A percentile compares a stretch with the other conserved stretches of the same genome.
Conservation (phyloP, 345 rosid species). For the Abelmoschus esculentus region DNA sequence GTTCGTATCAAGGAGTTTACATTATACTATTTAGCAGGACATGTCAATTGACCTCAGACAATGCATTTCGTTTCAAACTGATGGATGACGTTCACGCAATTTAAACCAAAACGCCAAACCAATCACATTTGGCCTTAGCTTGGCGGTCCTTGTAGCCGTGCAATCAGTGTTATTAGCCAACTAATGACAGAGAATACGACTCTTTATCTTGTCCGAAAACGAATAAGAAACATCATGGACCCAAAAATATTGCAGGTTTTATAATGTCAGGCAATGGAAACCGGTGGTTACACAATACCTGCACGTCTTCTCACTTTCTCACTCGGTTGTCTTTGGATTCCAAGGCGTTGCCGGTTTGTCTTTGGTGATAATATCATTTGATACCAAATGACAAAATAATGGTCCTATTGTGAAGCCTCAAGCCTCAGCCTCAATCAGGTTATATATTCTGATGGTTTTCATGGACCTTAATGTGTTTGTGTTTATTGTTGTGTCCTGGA, state of each 20-base stretch:
- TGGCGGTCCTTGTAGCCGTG: neutral
- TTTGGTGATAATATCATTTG: neutral
- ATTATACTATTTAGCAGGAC: neutral
- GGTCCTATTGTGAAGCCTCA: neutral
- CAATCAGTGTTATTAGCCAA: conserved; percentile 5
- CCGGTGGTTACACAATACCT: neutral
- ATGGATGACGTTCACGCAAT: neutral
- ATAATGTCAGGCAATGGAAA: neutral
- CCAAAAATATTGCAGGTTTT: neutral
- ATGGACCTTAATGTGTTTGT: neutral
- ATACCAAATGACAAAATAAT: neutral
- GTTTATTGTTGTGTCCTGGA: neutral
- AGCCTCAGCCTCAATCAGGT: neutral
- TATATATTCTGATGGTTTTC: neutral
- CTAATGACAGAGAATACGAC: neutral
- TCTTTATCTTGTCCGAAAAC: neutral
- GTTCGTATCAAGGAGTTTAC: neutral
- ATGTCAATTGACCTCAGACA: neutral
- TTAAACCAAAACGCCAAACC: neutral
- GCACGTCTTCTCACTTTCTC: conserved; percentile 13
- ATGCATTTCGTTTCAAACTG: neutral
- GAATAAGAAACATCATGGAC: conserved; percentile 9
- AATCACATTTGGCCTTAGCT: neutral
- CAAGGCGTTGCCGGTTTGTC: neutral
- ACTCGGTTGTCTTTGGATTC: conserved; percentile 11